Percentiles rank a stretch among this genome's conserved stretches.
phyloP scores from a whole-genome alignment of 305 asterid genomes.

The Stenogyne calaminthoides region DNA sequence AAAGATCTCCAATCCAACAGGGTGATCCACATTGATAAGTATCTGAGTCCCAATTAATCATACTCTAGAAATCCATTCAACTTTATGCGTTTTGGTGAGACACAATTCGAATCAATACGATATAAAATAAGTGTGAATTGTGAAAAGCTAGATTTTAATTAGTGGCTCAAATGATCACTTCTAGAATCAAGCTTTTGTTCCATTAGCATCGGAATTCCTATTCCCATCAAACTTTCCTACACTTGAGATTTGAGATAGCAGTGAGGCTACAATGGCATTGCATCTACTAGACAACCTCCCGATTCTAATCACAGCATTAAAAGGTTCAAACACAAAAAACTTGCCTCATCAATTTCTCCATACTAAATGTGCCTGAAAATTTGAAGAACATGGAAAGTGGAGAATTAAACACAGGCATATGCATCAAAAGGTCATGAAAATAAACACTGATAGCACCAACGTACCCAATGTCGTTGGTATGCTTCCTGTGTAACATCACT shows the following conservation, averaged over 20 bases:
- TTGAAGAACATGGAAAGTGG: slow-evolving; percentile 42
- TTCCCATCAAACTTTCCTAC: not conserved
- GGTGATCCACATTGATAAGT: too few species aligned
- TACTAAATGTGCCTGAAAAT: slow-evolving; percentile 71
- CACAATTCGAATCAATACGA: not conserved
- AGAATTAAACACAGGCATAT: not conserved
- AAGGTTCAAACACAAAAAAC: slow-evolving; percentile 5
- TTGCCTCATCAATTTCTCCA: slow-evolving; percentile 78
- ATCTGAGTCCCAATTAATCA: too few species aligned
- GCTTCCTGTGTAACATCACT: slow-evolving; percentile 90
- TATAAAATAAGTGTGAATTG: not conserved
- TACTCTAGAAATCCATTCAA: not conserved
- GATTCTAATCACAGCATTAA: not conserved
- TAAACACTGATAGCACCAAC: slow-evolving; percentile 19
- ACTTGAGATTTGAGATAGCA: too few species aligned
- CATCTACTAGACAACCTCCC: too few species aligned
- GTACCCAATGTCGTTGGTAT: slow-evolving; percentile 72
- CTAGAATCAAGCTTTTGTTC: not conserved
- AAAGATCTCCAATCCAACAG: too few species aligned
- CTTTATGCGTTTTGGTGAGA: not conserved
- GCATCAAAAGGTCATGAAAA: not conserved
- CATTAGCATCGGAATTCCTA: not conserved
- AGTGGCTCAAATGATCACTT: not conserved
- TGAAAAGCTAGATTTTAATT: not conserved
- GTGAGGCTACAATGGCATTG: not conserved